Base-by-base conservation (phyloP, 352 stramenopile genomes). In the Pythium brachiatum region DNA sequence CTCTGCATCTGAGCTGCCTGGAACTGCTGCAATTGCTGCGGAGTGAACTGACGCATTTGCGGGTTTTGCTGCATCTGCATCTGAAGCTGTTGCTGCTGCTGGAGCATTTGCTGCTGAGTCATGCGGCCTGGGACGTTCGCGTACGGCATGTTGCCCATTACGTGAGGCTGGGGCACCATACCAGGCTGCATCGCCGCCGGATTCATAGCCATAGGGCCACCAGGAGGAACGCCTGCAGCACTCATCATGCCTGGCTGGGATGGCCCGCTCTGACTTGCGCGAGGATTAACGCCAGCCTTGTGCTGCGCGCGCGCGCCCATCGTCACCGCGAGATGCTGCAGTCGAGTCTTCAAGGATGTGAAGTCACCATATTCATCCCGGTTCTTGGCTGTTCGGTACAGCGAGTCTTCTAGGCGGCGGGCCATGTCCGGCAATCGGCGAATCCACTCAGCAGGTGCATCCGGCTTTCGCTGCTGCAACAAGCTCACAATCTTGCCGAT, bases 351-450 rank as follows among this genome's bases (percentile, higher is more conserved):
- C 15, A 99, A 64, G 1, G 96, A 99, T 8, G 76, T 86, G 53
- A 95, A 96, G 70, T 99, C 94, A 51, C 96, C 97, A 64, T 99
- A 99, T 57, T 98, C 95, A 36, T 98, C 94, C 43, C 97, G 74
- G 73, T 94, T 78, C 78, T 96, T 81, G 63, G 97, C 74, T 58
- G 90, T 94, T 44, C 88, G 84, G 74, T 99, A 99, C 48, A 99
- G 74, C 48, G 95, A 98, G 66, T 99, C 96, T 71, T 99, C 97
- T 23, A 99, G 80, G 50, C 96, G 88, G 50, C 97, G 95, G 7
- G 97, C 97, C 97, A 99, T 99, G 70, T 99, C 95, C 5, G 96
- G 96, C 27, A 99, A 75, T 65, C 98, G 97, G 48, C 97, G 90
- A 59, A 99, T 94, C 96, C 97, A 99, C 74, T 99, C 96, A 25